phyloP scores from a whole-genome alignment of 2,329 filamentous ascomycete genomes.

The Xylariaceae sp. region DNA sequence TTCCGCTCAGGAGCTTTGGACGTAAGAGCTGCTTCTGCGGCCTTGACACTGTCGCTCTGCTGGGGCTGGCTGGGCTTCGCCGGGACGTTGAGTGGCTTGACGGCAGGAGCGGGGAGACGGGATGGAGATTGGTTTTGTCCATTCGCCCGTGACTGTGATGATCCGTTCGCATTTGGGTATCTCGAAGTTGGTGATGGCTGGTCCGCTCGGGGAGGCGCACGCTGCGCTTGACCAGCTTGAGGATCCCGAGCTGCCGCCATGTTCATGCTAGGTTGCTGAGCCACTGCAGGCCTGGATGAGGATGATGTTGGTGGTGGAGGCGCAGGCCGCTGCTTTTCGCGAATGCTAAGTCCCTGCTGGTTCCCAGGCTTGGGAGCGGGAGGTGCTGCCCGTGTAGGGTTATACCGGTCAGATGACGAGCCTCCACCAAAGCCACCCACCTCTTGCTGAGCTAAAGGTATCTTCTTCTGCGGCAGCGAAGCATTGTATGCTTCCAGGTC shows the following conservation, averaged over 20 bases:
- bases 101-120: conserved; percentile 56
- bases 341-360: conserved; percentile 50
- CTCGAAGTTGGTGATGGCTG: conserved; percentile 50
- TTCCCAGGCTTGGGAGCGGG: conserved; percentile 60
- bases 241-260: conserved; percentile 36
- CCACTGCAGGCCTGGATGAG: conserved; percentile 33
- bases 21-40: conserved; percentile 82
- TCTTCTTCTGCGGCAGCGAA: conserved; percentile 74
- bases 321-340: conserved; percentile 69
- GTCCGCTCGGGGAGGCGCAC: conserved; percentile 41
- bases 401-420: conserved; percentile 62
- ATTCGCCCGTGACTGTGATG: conserved; percentile 43
- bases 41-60: conserved; percentile 68
- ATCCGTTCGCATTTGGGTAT: conserved; percentile 48
- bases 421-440: conserved; percentile 55
- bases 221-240: conserved; percentile 36
- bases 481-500: conserved; percentile 88
- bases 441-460: conserved; percentile 83
- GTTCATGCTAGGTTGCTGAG: conserved; percentile 42
- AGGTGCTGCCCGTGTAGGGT: conserved; percentile 80
- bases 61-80: conserved; percentile 53
- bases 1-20: conserved; percentile 68
- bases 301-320: conserved; percentile 58
- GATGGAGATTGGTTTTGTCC: conserved; percentile 41
- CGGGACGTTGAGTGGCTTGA: conserved; percentile 75